Conservation (phyloP, 495 filamentous ascomycete genomes). For the Patellaria atrata region DNA sequence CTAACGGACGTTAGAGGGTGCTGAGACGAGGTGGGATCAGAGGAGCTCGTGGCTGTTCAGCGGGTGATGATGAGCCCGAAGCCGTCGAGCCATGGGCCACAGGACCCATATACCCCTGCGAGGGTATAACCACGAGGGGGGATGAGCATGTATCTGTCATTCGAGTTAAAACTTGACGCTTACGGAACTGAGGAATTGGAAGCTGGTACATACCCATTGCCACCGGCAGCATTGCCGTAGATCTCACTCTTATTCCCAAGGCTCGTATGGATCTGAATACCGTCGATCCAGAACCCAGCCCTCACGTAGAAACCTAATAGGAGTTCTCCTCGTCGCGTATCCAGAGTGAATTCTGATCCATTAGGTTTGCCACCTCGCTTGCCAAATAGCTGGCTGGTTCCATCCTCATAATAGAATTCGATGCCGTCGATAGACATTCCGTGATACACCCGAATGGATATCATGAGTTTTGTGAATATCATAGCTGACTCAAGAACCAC, state of each 20-base stretch:
- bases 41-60: slow-evolving; percentile 31
- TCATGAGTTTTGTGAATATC: slow-evolving; percentile 58
- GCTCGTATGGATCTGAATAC: slow-evolving; percentile 80
- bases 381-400: slow-evolving; percentile 76
- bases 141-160: slow-evolving; percentile 64
- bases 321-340: slow-evolving; percentile 73
- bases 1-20: no score
- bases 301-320: slow-evolving; percentile 77
- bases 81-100: slow-evolving; percentile 70
- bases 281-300: slow-evolving; percentile 76
- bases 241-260: slow-evolving; percentile 69
- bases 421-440: slow-evolving; percentile 68
- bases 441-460: slow-evolving; percentile 61
- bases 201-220: slow-evolving; percentile 52
- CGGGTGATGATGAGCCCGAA: slow-evolving; percentile 75
- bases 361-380: slow-evolving; percentile 62
- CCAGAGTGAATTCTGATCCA: slow-evolving; percentile 65
- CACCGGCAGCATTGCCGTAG: slow-evolving; percentile 70
- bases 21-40: no score
- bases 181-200: slow-evolving; percentile 3
- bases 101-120: slow-evolving; percentile 74
- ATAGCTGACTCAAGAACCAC: slow-evolving; percentile 58
- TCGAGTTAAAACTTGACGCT: slow-evolving; percentile 1
- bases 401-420: slow-evolving; percentile 88
- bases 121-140: slow-evolving; percentile 83